Percentiles rank a stretch among this genome's conserved stretches.
Evolutionary conservation across 2,329 filamentous ascomycete genomes (phyloP).

Genomic region (Sphaerulina populicola): DNA sequence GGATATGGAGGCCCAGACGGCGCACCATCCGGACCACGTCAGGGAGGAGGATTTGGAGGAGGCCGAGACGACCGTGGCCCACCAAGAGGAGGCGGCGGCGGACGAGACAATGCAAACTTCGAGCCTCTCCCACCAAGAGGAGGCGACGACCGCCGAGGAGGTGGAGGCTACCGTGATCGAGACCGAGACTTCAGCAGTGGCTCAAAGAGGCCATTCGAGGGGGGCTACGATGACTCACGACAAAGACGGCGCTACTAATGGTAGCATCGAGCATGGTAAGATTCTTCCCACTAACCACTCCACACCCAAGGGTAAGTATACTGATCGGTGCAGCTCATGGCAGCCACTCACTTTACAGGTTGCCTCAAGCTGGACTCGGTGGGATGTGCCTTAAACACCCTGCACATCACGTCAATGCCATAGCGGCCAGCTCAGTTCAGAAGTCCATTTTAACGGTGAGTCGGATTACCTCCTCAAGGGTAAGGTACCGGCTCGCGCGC

Average conservation of each 20-base stretch:
- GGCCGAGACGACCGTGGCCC: conserved; percentile 25
- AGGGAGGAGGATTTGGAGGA: conserved; percentile 31
- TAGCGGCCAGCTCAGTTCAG: background rate
- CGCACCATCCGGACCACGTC: conserved; percentile 42
- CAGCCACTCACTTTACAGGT: conserved; percentile 15
- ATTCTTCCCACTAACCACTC: conserved; percentile 9
- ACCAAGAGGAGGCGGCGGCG: conserved; percentile 28
- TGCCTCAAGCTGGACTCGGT: conserved; percentile 1
- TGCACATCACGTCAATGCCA: conserved; percentile 10
- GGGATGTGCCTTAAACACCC: conserved; percentile 5
- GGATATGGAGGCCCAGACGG: conserved; percentile 42
- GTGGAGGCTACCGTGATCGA: conserved; percentile 38
- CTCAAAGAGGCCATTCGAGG: conserved; percentile 57
- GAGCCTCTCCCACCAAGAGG: conserved; percentile 69
- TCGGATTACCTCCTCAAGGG: conserved; percentile 35
- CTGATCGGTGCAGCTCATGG: conserved; percentile 17
- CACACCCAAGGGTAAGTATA: conserved; percentile 21
- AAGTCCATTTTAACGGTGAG: conserved; percentile 27
- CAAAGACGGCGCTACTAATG: conserved; percentile 51
- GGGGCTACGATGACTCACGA: conserved; percentile 67
- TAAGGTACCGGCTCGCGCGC: conserved; percentile 30
- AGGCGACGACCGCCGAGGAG: conserved; percentile 39
- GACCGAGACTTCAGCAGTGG: conserved; percentile 44
- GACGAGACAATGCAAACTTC: conserved; percentile 61
- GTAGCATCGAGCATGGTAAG: conserved; percentile 17